These are phyloP conservation scores for Prunus padus DNA, from an alignment of 306 rosid species.

Conservation along the genomic window DNA sequence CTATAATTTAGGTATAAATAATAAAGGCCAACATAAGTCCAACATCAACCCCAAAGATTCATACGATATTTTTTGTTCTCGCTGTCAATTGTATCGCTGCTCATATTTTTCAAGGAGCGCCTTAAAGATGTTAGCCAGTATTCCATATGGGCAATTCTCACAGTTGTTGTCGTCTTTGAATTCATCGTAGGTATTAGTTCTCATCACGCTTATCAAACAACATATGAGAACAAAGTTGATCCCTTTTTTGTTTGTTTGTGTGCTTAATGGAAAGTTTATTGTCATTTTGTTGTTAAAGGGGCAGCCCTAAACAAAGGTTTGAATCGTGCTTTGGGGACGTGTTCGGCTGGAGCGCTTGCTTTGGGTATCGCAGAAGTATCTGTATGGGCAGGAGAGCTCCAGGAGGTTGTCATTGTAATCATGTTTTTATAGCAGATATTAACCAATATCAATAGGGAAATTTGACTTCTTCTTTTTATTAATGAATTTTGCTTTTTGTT, in stretches of 20 bases:
- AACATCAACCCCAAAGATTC: too few relatives aligned
- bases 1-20: too few relatives aligned
- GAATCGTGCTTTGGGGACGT: slow-evolving; percentile 76
- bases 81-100: slow-evolving; percentile 52
- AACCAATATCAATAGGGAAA: neutral
- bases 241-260: neutral
- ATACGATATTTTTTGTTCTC: too few relatives aligned
- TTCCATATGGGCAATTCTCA: slow-evolving; percentile 72
- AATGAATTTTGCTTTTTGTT: too few relatives aligned
- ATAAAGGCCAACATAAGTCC: too few relatives aligned
- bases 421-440: slow-evolving; percentile 65
- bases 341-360: slow-evolving; percentile 69
- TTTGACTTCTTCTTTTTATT: too few relatives aligned
- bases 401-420: slow-evolving; percentile 46
- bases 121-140: slow-evolving; percentile 41
- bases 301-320: slow-evolving; percentile 73
- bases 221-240: too few relatives aligned
- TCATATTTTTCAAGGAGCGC: slow-evolving; percentile 50
- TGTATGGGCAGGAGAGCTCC: slow-evolving; percentile 32
- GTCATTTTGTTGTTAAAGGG: slow-evolving; percentile 33
- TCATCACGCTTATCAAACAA: neutral
- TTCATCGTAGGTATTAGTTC: slow-evolving; percentile 61
- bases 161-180: slow-evolving; percentile 73
- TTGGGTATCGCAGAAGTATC: slow-evolving; percentile 51
- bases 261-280: neutral